These are phyloP conservation scores for Sugiyamaella marilandica DNA, from an alignment of 805 yeast genomes.

Conservation along the genomic window DNA sequence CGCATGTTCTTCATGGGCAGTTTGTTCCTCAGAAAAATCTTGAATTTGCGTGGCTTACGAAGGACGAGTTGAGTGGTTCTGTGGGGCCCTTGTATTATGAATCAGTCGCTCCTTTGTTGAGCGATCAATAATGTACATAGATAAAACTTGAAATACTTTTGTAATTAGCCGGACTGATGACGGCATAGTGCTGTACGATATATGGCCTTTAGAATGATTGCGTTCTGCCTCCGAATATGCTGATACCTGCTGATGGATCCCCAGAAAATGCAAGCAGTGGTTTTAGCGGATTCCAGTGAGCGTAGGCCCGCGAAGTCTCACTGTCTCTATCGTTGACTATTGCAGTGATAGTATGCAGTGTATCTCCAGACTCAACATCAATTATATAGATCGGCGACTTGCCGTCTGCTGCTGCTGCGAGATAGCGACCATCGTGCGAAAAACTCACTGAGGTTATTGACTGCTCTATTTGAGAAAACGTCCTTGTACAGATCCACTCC, in stretches of 20 bases:
- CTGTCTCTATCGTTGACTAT: constrained; percentile 11
- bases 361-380: constrained; percentile 31
- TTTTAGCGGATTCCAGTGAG: constrained; percentile 33
- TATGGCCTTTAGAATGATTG: not conserved
- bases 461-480: constrained; percentile 36
- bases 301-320: constrained; percentile 24
- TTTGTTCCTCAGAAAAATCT: constrained; percentile 45
- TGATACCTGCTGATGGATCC: constrained; percentile 20
- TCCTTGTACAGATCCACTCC: constrained; percentile 37
- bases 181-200: not conserved
- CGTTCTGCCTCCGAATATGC: constrained; percentile 9
- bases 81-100: constrained; percentile 53
- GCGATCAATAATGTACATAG: constrained; percentile 12
- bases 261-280: constrained; percentile 30
- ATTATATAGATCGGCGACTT: constrained; percentile 38
- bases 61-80: constrained; percentile 61
- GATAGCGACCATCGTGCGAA: constrained; percentile 43
- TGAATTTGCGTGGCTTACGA: constrained; percentile 78
- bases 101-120: constrained; percentile 37
- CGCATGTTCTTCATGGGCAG: constrained; percentile 82
- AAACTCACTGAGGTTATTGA: constrained; percentile 39
- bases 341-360: constrained; percentile 18
- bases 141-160: not conserved
- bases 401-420: constrained; percentile 44
- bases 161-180: not conserved